Conservation (phyloP, 352 stramenopile species). For the Pythium scleroteichum region DNA sequence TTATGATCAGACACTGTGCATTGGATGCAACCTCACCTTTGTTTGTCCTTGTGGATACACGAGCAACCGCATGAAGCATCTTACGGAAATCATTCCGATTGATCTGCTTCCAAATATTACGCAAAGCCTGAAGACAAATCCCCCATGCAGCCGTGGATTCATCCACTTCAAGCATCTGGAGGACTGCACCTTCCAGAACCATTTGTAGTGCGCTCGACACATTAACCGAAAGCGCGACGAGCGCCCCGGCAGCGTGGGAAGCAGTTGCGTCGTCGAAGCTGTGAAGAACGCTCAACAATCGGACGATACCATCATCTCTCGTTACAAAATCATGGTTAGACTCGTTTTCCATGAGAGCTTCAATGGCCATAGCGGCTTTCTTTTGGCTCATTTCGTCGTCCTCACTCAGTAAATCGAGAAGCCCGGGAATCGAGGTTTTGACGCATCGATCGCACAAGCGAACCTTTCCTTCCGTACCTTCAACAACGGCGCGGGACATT, state of each 20-base stretch:
- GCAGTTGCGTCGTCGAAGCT: slow-evolving; percentile 63
- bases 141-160: slow-evolving; percentile 75
- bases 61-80: slow-evolving; percentile 83
- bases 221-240: slow-evolving; percentile 78
- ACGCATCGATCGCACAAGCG: slow-evolving; percentile 85
- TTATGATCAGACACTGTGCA: no score
- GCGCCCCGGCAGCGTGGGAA: slow-evolving; percentile 67
- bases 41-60: slow-evolving; percentile 74
- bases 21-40: slow-evolving; percentile 57
- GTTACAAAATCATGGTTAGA: slow-evolving; percentile 87
- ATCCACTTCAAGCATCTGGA: slow-evolving; percentile 88
- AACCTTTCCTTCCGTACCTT: slow-evolving; percentile 76
- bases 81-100: slow-evolving; percentile 80
- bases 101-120: slow-evolving; percentile 90
- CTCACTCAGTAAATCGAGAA: slow-evolving; percentile 60
- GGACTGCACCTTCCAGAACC: slow-evolving; percentile 85
- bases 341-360: slow-evolving; percentile 84
- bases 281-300: slow-evolving; percentile 74
- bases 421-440: slow-evolving; percentile 70
- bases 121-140: slow-evolving; percentile 77
- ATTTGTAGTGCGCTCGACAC: slow-evolving; percentile 83
- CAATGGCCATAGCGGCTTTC: slow-evolving; percentile 69
- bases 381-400: slow-evolving; percentile 60
- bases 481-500: slow-evolving; percentile 81
- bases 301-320: slow-evolving; percentile 64